Evolutionary conservation across 768 basidiomycete species (phyloP), one percentile per base, ranked within the genome.

Genomic region (Cantharellus cinnabarinus): DNA sequence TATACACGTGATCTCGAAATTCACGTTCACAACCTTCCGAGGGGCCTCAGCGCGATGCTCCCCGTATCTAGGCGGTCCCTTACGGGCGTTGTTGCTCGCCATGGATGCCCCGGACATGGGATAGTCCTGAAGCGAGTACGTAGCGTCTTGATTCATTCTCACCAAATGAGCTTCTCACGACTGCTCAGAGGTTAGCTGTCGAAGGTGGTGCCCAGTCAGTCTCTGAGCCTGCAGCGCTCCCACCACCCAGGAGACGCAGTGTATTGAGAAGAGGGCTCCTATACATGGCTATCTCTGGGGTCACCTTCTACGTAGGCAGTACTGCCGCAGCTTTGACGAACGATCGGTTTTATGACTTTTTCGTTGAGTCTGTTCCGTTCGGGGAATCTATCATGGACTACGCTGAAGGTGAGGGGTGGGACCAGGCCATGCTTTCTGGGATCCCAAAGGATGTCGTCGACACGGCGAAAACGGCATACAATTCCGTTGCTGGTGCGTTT

Each of bases 281-380:
- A 70, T 80, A 83, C 58, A 81, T 86, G 14, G 71, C 82, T 50
- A 75, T 79, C 5, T 75, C 80, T 29, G 79, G 79, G 15, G 79
- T 82, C 54, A 79, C 81, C 15, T 89, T 90, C 73, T 94, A 91
- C 75, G 72, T 82, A 60, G 80, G 82, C 56, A 89, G 89, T 70
- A 78, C 83, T 4, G 84, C 86, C 69, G 71, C 81, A 60, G 79
- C 88, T 29, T 83, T 85, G 72, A 77, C 83, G 65, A 81, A 78
- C 69, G 83, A 82, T 64, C 69, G 73, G 2, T 95, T 93, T 73
- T 81, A 85, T 67, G 85, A 93, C 63, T 76, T 94, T 68, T 95
- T 95, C 74, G 76, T 80, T 59, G 79, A 82, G 64, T 74, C 78
- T 50, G 80, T 91, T 58, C 93, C 93, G 2, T 75, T 87, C 42